Evolutionary conservation across 345 rosid species (phyloP).

Genomic region (Sonneratia caseolaris): DNA sequence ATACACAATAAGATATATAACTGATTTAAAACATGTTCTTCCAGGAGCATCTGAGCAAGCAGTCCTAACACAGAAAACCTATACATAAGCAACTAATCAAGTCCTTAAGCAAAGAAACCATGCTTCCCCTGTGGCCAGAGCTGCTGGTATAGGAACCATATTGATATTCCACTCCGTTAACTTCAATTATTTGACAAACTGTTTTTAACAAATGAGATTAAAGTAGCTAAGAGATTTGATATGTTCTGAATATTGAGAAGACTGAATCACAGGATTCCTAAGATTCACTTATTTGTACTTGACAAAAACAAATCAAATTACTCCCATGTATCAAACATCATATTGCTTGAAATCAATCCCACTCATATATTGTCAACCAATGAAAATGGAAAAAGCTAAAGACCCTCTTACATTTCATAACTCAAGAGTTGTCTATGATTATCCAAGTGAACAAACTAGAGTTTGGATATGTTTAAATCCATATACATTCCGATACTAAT

Average conservation of each 20-base stretch:
- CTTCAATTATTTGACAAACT: neutral
- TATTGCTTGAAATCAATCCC: neutral
- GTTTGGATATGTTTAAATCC: neutral
- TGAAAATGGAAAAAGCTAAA: neutral
- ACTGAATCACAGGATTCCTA: neutral
- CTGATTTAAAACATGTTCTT: too few relatives aligned
- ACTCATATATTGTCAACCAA: neutral
- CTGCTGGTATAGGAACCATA: neutral
- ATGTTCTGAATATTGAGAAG: neutral
- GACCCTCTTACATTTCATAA: neutral
- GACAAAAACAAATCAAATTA: neutral
- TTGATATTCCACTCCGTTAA: neutral
- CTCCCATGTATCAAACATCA: neutral
- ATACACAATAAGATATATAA: neutral
- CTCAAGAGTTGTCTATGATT: neutral
- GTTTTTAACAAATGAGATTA: too few relatives aligned
- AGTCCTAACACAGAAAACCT: too few relatives aligned
- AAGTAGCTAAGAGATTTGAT: neutral
- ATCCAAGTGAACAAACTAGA: neutral
- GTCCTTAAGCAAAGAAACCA: too few relatives aligned
- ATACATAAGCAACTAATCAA: too few relatives aligned
- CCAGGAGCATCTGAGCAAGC: neutral
- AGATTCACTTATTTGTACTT: neutral
- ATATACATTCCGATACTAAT: neutral
- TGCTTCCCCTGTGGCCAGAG: neutral